Conservation (phyloP, 2,329 filamentous ascomycete species). For the Cladosporium sp. region DNA sequence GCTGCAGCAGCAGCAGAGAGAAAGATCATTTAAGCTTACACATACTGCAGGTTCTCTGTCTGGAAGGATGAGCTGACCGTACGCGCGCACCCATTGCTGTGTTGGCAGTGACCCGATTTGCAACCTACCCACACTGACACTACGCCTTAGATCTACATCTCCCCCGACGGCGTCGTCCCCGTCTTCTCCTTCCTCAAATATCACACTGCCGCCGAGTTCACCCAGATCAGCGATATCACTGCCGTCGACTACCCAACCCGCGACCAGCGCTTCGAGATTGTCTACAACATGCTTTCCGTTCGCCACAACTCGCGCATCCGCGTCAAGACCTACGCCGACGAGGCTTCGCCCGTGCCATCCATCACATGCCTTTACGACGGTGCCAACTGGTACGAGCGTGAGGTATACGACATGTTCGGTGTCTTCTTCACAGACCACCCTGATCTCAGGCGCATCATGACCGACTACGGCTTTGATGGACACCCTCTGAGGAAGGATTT, state of each 20-base stretch:
- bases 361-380: slow-evolving; percentile 83
- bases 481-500: slow-evolving; percentile 98
- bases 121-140: slow-evolving; percentile 42
- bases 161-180: slow-evolving; percentile 80
- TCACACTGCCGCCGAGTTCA: slow-evolving; percentile 96
- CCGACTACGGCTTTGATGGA: slow-evolving; percentile 97
- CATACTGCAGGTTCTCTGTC: slow-evolving; percentile 67
- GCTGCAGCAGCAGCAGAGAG: not conserved
- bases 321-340: slow-evolving; percentile 98
- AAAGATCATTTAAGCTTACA: slow-evolving; percentile 1
- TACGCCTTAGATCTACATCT: slow-evolving; percentile 48
- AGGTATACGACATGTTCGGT: slow-evolving; percentile 95
- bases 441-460: slow-evolving; percentile 96
- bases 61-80: slow-evolving; percentile 95
- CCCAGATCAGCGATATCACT: slow-evolving; percentile 86
- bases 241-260: slow-evolving; percentile 93
- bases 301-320: slow-evolving; percentile 94
- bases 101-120: slow-evolving; percentile 60
- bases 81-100: slow-evolving; percentile 57
- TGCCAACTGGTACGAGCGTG: slow-evolving; percentile 97
- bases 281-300: slow-evolving; percentile 95
- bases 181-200: slow-evolving; percentile 94
- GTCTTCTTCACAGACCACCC: slow-evolving; percentile 96
- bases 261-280: slow-evolving; percentile 92
- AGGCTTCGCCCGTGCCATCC: slow-evolving; percentile 87